phyloP scores from a whole-genome alignment of 495 filamentous ascomycete genomes.

The Recurvomyces mirabilis region DNA sequence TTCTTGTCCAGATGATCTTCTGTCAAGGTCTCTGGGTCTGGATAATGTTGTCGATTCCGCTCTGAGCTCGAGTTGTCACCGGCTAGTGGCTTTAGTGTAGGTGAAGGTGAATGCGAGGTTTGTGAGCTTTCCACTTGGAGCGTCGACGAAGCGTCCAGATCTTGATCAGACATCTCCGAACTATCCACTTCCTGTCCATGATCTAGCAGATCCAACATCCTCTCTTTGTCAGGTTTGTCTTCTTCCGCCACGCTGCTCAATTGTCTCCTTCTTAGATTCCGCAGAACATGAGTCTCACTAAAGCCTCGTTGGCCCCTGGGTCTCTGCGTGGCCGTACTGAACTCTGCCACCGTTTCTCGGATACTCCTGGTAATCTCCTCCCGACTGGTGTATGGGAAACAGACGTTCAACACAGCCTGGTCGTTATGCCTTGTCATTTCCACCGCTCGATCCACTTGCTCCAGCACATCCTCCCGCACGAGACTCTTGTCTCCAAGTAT shows the following conservation, averaged over 20 bases:
- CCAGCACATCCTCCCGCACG: slow-evolving; percentile 73
- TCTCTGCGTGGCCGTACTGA: slow-evolving; percentile 41
- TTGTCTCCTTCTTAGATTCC: slow-evolving; percentile 59
- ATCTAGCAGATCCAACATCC: not conserved
- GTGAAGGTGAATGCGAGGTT: slow-evolving; percentile 27
- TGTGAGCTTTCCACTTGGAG: slow-evolving; percentile 17
- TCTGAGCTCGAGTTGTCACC: not conserved
- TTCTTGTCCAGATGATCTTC: slow-evolving; percentile 63
- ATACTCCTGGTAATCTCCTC: slow-evolving; percentile 95
- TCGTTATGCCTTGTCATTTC: slow-evolving; percentile 75
- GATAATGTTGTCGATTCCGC: slow-evolving; percentile 22
- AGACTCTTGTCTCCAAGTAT: slow-evolving; percentile 74
- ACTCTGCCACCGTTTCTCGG: slow-evolving; percentile 71
- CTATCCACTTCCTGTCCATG: slow-evolving; percentile 30
- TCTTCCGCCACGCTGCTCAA: slow-evolving; percentile 32
- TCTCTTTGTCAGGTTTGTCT: not conserved
- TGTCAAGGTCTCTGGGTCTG: slow-evolving; percentile 79
- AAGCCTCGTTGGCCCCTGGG: slow-evolving; percentile 50
- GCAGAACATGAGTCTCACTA: slow-evolving; percentile 73
- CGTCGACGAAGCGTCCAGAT: slow-evolving; percentile 15
- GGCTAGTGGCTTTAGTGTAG: slow-evolving; percentile 23
- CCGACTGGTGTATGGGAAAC: slow-evolving; percentile 91
- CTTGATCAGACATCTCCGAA: slow-evolving; percentile 21
- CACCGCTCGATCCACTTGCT: slow-evolving; percentile 71
- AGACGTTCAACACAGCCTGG: slow-evolving; percentile 81